These are phyloP conservation scores for Phyllosticta citribraziliensis DNA, from an alignment of 2,329 filamentous ascomycete genomes.

Conservation along the genomic window DNA sequence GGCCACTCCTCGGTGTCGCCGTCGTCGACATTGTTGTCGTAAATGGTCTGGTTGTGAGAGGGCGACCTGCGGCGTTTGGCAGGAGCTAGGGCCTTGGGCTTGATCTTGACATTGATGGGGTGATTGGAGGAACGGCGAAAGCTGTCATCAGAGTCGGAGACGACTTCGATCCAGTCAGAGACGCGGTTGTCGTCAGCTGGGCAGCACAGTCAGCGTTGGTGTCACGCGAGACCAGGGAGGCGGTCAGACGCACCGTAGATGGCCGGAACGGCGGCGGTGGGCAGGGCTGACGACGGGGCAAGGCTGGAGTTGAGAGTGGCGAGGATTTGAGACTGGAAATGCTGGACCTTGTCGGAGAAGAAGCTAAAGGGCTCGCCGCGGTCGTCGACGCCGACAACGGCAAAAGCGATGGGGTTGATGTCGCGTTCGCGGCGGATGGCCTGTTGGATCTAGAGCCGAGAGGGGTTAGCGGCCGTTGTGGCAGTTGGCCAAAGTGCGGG, in stretches of 20 bases:
- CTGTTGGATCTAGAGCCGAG: constrained; percentile 2
- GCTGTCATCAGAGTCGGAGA: background rate
- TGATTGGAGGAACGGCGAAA: background rate
- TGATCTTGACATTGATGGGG: background rate
- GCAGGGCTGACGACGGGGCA: background rate
- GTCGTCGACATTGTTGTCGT: constrained; percentile 4
- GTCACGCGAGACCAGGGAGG: background rate
- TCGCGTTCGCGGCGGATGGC: constrained; percentile 4
- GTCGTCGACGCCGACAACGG: constrained; percentile 6
- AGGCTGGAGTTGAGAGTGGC: background rate
- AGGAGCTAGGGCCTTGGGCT: constrained; percentile 1
- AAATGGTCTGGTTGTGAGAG: constrained; percentile 8
- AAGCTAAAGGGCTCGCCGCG: constrained; percentile 5
- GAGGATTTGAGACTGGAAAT: background rate
- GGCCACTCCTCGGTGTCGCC: constrained; percentile 8
- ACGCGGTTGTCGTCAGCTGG: constrained; percentile 8
- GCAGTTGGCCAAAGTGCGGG: constrained; percentile 8
- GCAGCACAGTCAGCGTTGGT: constrained; percentile 8
- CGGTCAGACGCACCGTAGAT: constrained; percentile 8
- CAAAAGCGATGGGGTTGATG: constrained; percentile 4
- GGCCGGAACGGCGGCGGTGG: background rate
- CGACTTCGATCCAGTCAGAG: background rate
- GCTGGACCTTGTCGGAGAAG: constrained; percentile 1
- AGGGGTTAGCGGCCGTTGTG: constrained; percentile 10
- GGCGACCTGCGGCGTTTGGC: constrained; percentile 9